Base-by-base conservation (phyloP, 768 basidiomycete genomes). In the Pilatotrama ljubarskyi region DNA sequence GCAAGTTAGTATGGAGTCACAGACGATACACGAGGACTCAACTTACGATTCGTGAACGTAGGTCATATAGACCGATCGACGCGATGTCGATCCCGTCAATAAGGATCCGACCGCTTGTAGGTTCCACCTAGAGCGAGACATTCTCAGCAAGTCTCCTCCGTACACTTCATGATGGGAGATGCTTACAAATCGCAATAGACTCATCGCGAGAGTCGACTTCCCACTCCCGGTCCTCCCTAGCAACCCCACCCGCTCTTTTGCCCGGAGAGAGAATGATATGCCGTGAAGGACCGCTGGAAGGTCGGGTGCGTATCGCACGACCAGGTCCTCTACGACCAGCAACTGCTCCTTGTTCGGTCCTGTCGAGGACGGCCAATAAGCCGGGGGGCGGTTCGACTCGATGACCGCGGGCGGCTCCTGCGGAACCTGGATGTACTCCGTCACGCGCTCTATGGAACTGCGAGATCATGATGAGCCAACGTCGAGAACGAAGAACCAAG, bases 11-110 rank as follows among this genome's bases (percentile, higher is more conserved):
- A 32, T 22, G 35, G 9, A 50, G 5, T 36, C 6, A 24, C 22
- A 17, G 1, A 46, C 18, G 4, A 24, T 7, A 18, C 1, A n/a
- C 7, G 50, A 3, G 24, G 20, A 6, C 1, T 9, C 7, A 15
- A 74, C 85, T 69, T 68, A 88, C 87, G 72, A 90, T 64, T 61
- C 86, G 82, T 1, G 88, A 87, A n/a, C 90, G 80, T 61, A 95
- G 69, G 70, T 94, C 93, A 67, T 93, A 84, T 17, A 95, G 74
- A 15, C 93, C 93, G 57, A 97, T 94, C 3, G 77, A 86, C 0
- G 87, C 86, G 51, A 94, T 92, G 68, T 95, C 93, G 58, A 95
- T 86, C 4, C 93, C 94, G 62, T 95, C 94, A 18, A 96, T 86
- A 44, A 90, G 26, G 52, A 97, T 93, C 22, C 80, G 80, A 0